Percentiles rank a stretch among this genome's conserved stretches.
Conservation (phyloP, 352 stramenopile species). For the Elongisporangium anandrum region DNA sequence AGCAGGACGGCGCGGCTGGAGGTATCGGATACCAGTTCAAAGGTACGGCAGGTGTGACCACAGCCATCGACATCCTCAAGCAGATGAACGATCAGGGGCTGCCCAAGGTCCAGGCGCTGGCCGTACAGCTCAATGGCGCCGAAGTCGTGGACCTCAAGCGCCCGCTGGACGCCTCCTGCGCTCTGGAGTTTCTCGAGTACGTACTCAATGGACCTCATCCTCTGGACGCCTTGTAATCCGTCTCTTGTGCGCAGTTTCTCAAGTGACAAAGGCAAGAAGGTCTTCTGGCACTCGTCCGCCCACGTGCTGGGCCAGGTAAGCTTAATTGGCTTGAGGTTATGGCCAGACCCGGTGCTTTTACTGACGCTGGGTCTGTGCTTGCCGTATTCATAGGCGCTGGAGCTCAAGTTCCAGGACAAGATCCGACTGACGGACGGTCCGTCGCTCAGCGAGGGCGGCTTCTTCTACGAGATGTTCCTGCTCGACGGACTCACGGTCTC, state of each 20-base stretch:
- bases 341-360: neutral
- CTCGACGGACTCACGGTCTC: conserved; percentile 60
- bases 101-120: conserved; percentile 59
- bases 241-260: conserved; percentile 36
- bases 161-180: conserved; percentile 38
- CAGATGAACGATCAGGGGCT: conserved; percentile 45
- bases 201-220: neutral
- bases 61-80: conserved; percentile 58
- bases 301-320: conserved; percentile 95
- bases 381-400: conserved; percentile 90
- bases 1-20: conserved; percentile 9
- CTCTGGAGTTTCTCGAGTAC: conserved; percentile 63
- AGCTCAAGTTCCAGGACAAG: conserved; percentile 95
- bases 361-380: too few relatives aligned
- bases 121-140: conserved; percentile 30
- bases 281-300: conserved; percentile 99
- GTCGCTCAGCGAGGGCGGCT: conserved; percentile 93
- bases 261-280: conserved; percentile 64
- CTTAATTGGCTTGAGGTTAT: conserved; percentile 1
- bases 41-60: conserved; percentile 35
- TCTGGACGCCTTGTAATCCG: conserved; percentile 1
- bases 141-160: conserved; percentile 52
- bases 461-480: conserved; percentile 97
- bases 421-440: conserved; percentile 95
- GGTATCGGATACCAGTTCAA: conserved; percentile 29